A percentile compares a stretch with the other conserved stretches of the same genome.
Evolutionary conservation across 164 flowering plant species (phyloP).

Genomic region (Tinospora cordifolia): DNA sequence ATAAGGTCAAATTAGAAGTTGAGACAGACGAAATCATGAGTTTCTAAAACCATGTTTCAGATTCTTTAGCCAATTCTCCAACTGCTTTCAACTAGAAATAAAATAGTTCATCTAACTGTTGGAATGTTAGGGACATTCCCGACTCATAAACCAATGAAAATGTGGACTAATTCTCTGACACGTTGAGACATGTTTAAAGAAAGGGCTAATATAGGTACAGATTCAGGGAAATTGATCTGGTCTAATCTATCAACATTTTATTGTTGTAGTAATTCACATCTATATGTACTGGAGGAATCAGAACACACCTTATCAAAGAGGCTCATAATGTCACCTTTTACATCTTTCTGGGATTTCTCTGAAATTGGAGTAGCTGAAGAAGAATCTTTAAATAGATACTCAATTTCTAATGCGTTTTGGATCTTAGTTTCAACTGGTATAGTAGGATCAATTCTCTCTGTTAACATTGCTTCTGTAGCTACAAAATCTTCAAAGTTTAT

Average conservation of each 20-base stretch:
- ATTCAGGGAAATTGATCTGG: neutral
- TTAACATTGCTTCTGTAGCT: conserved; percentile 51
- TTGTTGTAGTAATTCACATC: neutral
- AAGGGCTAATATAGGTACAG: neutral
- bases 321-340: conserved; percentile 87
- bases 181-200: neutral
- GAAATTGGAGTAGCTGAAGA: conserved; percentile 25
- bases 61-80: no score
- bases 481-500: conserved; percentile 17
- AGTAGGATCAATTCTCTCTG: conserved; percentile 33
- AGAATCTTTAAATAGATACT: conserved; percentile 58
- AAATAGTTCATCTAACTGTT: no score
- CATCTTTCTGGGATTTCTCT: conserved; percentile 53
- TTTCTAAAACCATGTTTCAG: no score
- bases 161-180: neutral
- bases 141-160: neutral
- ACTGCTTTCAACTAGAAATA: no score
- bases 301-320: conserved; percentile 89
- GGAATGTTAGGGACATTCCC: no score
- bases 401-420: conserved; percentile 43
- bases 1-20: neutral
- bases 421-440: conserved; percentile 34
- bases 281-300: neutral
- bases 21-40: no score
- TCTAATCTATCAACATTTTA: neutral